A percentile compares a stretch with the other conserved stretches of the same genome.
Evolutionary conservation across 1,139 yeast genomes (phyloP).

Genomic region (Taiozyma sp.): DNA sequence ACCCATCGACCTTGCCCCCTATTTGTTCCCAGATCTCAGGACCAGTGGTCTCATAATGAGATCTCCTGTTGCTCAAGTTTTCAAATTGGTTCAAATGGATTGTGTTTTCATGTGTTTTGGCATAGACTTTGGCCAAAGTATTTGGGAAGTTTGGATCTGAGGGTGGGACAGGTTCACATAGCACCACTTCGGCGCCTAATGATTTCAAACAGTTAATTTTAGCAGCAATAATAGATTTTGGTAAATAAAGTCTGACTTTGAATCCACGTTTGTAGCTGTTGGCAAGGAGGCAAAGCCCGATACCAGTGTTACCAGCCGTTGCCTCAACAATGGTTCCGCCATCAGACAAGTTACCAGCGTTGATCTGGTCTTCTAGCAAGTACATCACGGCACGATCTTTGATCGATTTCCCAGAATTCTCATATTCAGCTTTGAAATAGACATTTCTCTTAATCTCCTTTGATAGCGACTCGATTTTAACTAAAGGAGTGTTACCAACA

Average conservation of each 20-base stretch:
- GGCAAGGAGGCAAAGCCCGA: constrained; percentile 17
- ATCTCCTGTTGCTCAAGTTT: constrained; percentile 14
- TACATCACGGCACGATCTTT: constrained; percentile 81
- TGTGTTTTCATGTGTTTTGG: constrained; percentile 12
- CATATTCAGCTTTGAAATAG: constrained; percentile 78
- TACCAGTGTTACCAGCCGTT: constrained; percentile 24
- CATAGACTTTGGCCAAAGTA: constrained; percentile 16
- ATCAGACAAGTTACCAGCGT: constrained; percentile 51
- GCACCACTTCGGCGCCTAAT: constrained; percentile 16
- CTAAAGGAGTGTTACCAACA: constrained; percentile 31
- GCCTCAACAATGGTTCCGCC: constrained; percentile 43
- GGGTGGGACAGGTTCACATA: constrained; percentile 13
- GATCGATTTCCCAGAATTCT: constrained; percentile 87
- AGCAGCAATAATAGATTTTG: constrained; percentile 17
- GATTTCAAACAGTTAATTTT: constrained; percentile 13
- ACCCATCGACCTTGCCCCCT: constrained; percentile 20
- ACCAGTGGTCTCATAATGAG: constrained; percentile 20
- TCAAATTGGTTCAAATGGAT: constrained; percentile 20
- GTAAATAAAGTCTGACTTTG: constrained; percentile 18
- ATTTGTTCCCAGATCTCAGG: constrained; percentile 22
- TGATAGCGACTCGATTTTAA: constrained; percentile 16
- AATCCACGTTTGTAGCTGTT: constrained; percentile 19
- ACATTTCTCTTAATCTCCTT: constrained; percentile 50
- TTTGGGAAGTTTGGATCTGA: constrained; percentile 18
- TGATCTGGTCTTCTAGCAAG: constrained; percentile 69